Evolutionary conservation across 495 filamentous ascomycete species (phyloP), one percentile per base, ranked within the genome.

Genomic region (Cercophora samala): DNA sequence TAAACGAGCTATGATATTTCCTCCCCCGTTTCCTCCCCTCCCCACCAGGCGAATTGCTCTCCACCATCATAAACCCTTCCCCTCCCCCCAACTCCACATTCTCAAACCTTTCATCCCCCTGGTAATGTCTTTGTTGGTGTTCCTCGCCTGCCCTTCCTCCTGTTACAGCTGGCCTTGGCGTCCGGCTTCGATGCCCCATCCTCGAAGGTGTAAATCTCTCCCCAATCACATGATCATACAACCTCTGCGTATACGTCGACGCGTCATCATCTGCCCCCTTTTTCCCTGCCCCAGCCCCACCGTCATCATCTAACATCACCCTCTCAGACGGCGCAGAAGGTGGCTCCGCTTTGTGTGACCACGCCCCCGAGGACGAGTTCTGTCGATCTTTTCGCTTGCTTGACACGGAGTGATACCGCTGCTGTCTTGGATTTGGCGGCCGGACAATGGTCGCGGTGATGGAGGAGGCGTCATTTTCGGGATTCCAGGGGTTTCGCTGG

Each of bases 1-100:
- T 71, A 22, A 64, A 69, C n/a, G 69, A 66, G 5, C 63, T 68
- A 26, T 70, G 37, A 29, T 59, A 46, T 4, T 24, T 11, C 37
- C 37, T 46, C 8, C 37, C 11, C 13, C 37, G 0, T 2, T 2
- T 17, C 37, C 37, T 17, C 1, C 15, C 8, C 37, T 13, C 37
- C 8, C 37, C 13, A 1, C 37, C 37, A 11, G 37, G 37, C 9
- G 37, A 46, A 2, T 46, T 3, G 11, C 37, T 46, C 37, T 46
- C 37, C 37, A 11, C 37, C 37, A 46, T 46, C 13, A 46, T 9
- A 17, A 46, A 46, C 37, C 37, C 37, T 9, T 46, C 29, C 17
- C 60, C 60, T 5, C 60, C 60, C 5, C 32, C 60, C 58, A 62
- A 8, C 60, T 19, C 26, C 26, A 62, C 29, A n/a, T 62, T 29